Evolutionary conservation across 2,329 filamentous ascomycete genomes (phyloP).

Genomic region (Meredithiella fracta): DNA sequence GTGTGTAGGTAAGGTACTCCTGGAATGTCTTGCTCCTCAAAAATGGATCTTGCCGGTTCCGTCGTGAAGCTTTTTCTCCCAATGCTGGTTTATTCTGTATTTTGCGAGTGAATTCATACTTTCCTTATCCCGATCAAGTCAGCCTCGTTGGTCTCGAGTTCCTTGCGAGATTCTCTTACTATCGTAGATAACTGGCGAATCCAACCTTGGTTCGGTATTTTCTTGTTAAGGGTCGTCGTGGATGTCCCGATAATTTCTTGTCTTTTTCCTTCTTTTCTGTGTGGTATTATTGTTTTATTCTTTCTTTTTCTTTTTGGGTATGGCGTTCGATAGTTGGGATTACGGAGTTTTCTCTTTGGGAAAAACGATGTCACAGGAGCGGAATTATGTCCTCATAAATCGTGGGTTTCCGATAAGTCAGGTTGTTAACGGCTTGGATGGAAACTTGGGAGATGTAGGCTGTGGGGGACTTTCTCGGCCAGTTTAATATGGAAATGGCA

Average conservation of each 20-base stretch:
- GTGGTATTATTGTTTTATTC: conserved; percentile 14
- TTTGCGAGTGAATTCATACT: conserved; percentile 12
- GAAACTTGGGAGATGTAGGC: neutral
- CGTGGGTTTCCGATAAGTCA: neutral
- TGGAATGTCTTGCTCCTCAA: neutral
- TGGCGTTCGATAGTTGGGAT: neutral
- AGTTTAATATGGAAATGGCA: neutral
- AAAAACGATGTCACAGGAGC: neutral
- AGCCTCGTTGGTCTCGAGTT: neutral
- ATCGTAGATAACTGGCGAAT: too few relatives aligned
- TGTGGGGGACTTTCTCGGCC: neutral
- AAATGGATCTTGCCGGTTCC: conserved; percentile 13
- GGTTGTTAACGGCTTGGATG: too few relatives aligned
- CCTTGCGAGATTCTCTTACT: neutral
- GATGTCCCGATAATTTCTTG: conserved; percentile 5
- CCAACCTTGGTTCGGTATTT: conserved; percentile 8
- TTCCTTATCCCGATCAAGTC: neutral
- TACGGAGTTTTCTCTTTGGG: neutral
- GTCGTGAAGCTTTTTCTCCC: conserved; percentile 18
- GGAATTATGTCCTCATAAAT: neutral
- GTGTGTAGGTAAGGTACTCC: neutral
- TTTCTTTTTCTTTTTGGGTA: conserved; percentile 17
- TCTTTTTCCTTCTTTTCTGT: conserved; percentile 1
- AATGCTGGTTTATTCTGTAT: conserved; percentile 30
- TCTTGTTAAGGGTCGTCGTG: neutral